Conservation (phyloP, 2,329 filamentous ascomycete species). For the Stromatinia cepivora region DNA sequence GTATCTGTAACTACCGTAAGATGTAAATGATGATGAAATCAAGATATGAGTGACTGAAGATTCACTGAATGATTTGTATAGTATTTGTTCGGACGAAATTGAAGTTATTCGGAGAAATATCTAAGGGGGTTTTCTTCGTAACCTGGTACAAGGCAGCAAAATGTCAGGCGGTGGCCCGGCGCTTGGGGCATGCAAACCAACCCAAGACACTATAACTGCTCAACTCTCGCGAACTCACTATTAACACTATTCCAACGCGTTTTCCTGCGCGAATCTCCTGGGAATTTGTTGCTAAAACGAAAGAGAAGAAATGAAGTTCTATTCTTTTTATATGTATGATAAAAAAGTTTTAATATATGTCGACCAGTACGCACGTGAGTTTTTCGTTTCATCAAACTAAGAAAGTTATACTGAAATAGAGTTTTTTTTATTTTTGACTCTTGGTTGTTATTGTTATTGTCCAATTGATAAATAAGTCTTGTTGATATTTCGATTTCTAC, state of each 20-base stretch:
- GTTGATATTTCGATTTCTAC: neutral
- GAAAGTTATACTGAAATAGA: neutral
- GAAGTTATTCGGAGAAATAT: conserved; percentile 25
- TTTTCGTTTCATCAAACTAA: too few relatives aligned
- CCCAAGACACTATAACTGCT: neutral
- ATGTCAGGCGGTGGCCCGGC: conserved; percentile 18
- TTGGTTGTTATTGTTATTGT: neutral
- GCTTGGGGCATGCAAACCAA: conserved; percentile 10
- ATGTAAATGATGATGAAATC: neutral
- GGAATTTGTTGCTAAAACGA: neutral
- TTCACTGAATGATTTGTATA: conserved; percentile 12
- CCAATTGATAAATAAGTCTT: neutral
- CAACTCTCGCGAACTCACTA: too few relatives aligned
- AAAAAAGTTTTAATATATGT: neutral
- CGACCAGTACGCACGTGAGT: neutral
- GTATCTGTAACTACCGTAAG: neutral
- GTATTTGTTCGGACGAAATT: conserved; percentile 13
- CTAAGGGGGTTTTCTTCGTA: conserved; percentile 21
- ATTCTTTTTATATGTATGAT: neutral
- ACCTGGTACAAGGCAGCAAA: conserved; percentile 7
- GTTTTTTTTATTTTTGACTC: neutral
- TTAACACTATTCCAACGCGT: neutral
- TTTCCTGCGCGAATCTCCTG: neutral
- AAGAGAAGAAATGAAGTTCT: neutral
- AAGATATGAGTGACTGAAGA: neutral